Evolutionary conservation across 1,284 basidiomycete genomes (phyloP), one percentile per base, ranked within the genome.

Genomic region (Marasmius tenuissimus): DNA sequence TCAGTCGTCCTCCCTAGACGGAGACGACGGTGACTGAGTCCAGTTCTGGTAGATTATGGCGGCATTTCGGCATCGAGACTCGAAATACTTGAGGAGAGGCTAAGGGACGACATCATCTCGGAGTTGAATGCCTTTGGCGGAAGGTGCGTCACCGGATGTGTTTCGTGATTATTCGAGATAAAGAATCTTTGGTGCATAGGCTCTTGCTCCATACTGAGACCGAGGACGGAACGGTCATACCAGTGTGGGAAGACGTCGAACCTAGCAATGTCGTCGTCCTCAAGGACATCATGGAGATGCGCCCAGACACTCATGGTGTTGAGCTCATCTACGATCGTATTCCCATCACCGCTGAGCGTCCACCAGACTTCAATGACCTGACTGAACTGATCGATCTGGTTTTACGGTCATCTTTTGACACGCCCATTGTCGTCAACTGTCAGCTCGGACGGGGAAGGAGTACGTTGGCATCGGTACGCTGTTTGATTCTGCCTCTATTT

Each of bases 361-460:
- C 89, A 10, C 88, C 89, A 0, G 90, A 92, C 68, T 87, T 86
- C 71, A 72, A 83, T 11, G 91, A 91, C 69, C 76, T 91, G 59
- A 86, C 80, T 65, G 88, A 89, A 62, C 81, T 99, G 34, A 90
- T 98, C 65, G 88, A 93, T 50, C 84, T 96, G 0, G 92, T 96
- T 47, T 81, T 94, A 50, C 80, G 89, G n/a, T 87, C 88, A 34
- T 83, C 89, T 3, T 81, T 85, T 37, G 81, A 85, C 49, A 88
- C 90, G 0, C 94, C 96, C 0, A 92, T 99, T 64, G 90, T 99
- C 27, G 85, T 99, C 58, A 99, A 99, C 72, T 97, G 96, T 71
- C 97, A 99, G 75, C 85, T 99, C 3, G 97, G 97, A 3, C 82
- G 95, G 38, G 97, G 97, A n/a, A 83, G 97, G 68, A 96, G 93